Evolutionary conservation across 2,329 filamentous ascomycete species (phyloP).

Genomic region (Diaporthe helianthi): DNA sequence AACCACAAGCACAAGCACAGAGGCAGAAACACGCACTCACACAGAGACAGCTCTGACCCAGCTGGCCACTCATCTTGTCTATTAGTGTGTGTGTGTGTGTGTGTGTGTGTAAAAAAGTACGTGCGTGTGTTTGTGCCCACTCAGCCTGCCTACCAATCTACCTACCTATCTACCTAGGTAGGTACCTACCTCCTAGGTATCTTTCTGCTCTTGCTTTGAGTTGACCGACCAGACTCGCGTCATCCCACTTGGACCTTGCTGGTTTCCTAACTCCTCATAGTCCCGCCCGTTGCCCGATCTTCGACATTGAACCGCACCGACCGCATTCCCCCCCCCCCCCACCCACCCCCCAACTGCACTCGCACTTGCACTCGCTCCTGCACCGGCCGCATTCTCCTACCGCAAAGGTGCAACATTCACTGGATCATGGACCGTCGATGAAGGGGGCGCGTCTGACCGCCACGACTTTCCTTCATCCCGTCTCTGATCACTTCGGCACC

Average conservation of each 20-base stretch:
- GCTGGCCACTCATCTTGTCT: background rate
- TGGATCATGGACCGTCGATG: constrained; percentile 32
- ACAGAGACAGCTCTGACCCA: constrained; percentile 9
- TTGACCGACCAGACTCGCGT: constrained; percentile 8
- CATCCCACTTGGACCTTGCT: constrained; percentile 12
- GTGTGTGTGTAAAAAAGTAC: background rate
- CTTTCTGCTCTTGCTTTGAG: constrained; percentile 10
- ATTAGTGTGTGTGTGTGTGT: background rate
- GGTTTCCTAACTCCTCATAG: constrained; percentile 6
- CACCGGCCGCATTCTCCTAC: constrained; percentile 9
- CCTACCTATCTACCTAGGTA: background rate
- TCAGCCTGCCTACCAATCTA: background rate
- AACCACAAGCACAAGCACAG: constrained; percentile 7
- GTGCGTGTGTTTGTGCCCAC: constrained; percentile 3
- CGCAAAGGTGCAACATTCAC: constrained; percentile 16
- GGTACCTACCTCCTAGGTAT: background rate
- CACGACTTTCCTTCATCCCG: constrained; percentile 30
- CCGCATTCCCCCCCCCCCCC: background rate
- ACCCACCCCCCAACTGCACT: background rate
- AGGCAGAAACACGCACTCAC: background rate
- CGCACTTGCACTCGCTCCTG: constrained; percentile 15
- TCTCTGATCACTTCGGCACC: constrained; percentile 7
- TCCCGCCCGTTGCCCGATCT: constrained; percentile 5
- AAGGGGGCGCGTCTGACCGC: constrained; percentile 33
- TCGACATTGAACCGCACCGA: constrained; percentile 18